Evolutionary conservation across 305 asterid genomes (phyloP), one percentile per base, ranked within the genome.

Genomic region (Fraxinus greggii): DNA sequence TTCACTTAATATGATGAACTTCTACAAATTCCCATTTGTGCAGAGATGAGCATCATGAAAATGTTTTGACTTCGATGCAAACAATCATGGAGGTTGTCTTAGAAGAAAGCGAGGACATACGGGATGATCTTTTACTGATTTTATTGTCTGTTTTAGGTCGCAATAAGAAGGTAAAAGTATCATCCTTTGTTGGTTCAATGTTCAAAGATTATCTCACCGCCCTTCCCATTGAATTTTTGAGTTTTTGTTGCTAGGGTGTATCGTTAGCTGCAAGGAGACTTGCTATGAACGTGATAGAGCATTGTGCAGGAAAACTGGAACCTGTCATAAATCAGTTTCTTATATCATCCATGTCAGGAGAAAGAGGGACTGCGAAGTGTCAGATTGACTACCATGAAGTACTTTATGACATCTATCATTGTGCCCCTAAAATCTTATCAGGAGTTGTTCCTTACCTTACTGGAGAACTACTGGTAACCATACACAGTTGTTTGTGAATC

Each of bases 61-160:
- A 88, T 90, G 97, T 95, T 80, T 84, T 89, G 85, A 89, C 92
- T 54, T 97, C 99, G 75, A 97, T 97, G 98, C 92, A 93, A 87
- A 93, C 94, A 77, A 94, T 94, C 78, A 92, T 97, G 97, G 95
- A 87, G 74, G 96, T 92, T 87, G 88, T 97, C 85, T 82, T 94
- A 70, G 99, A 94, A 86, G 99, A 97, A 86, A 93, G 98, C 76
- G 98, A 95, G 89, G 98, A 94, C 85, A 87, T 91, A 51, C 92
- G 84, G 19, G 96, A 94, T 83, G 91, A 93, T 84, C 95, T 97
- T 88, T 83, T 94, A 81, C 89, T 83, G 78, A 86, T 88, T 69
- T 80, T 94, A 51, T 84, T 97, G 86, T 94, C 98, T 77, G 90
- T 89, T 86, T 89, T 97, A 84, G 99, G 98, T 74, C 94, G 92